phyloP scores from a whole-genome alignment of 768 basidiomycete species.

The Auriscalpium vulgare region DNA sequence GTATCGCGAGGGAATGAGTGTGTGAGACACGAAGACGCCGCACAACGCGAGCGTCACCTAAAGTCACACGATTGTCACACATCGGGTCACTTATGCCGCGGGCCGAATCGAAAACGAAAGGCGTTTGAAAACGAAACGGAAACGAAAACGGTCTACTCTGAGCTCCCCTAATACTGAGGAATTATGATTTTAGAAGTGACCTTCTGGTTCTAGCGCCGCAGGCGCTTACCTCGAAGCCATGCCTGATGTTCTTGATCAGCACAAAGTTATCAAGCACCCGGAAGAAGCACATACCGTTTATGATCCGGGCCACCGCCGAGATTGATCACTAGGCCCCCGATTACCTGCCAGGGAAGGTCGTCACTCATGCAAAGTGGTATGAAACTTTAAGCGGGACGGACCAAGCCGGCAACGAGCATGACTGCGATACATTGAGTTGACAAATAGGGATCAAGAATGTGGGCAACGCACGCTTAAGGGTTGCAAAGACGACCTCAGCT shows the following conservation, averaged over 20 bases:
- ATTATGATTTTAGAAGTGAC: not conserved
- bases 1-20: too few relatives aligned
- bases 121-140: too few relatives aligned
- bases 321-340: conserved; percentile 12
- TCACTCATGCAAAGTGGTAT: not conserved
- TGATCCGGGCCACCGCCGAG: conserved; percentile 15
- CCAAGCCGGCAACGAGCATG: conserved; percentile 14
- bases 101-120: too few relatives aligned
- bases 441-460: not conserved
- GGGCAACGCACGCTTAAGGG: conserved; percentile 10
- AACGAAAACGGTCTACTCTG: too few relatives aligned
- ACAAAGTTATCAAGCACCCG: not conserved
- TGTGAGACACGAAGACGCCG: too few relatives aligned
- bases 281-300: conserved; percentile 3
- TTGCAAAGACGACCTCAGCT: conserved; percentile 13
- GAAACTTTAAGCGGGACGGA: not conserved
- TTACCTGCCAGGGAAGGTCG: conserved; percentile 2
- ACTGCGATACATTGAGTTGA: conserved; percentile 5
- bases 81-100: too few relatives aligned
- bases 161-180: too few relatives aligned
- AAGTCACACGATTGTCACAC: too few relatives aligned
- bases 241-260: conserved; percentile 3
- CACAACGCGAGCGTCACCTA: too few relatives aligned
- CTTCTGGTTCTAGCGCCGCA: not conserved
- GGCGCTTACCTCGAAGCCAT: conserved; percentile 9